Evolutionary conservation across 2,329 filamentous ascomycete species (phyloP).

Genomic region (Colletotrichum echinochloae): DNA sequence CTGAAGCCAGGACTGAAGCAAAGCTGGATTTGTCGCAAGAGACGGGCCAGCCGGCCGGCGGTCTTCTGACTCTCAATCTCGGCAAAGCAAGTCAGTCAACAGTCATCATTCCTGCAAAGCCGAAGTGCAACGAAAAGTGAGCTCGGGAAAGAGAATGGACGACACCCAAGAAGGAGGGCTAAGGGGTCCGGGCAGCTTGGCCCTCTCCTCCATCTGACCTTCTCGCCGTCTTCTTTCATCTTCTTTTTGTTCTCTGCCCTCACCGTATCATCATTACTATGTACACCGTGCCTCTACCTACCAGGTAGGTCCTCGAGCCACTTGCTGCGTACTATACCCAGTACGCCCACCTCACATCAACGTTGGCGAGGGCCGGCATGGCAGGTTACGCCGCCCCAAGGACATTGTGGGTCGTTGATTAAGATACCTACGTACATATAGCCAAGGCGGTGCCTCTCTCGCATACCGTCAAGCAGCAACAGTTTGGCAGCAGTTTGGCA

Average conservation of each 20-base stretch:
- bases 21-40: constrained; percentile 26
- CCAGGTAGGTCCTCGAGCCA: too few relatives aligned
- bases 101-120: not conserved
- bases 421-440: not conserved
- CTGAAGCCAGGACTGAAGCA: not conserved
- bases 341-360: not conserved
- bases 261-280: not conserved
- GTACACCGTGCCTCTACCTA: not conserved
- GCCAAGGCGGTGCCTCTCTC: not conserved
- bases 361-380: not conserved
- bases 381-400: not conserved
- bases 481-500: not conserved
- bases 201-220: not conserved
- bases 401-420: not conserved
- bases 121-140: not conserved
- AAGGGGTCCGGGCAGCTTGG: not conserved
- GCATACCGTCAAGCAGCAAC: not conserved
- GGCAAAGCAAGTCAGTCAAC: not conserved
- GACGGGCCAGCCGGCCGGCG: not conserved
- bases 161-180: not conserved
- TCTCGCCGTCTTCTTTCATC: not conserved
- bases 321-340: too few relatives aligned
- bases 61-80: not conserved
- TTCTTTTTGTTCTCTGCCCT: not conserved
- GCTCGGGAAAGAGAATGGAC: constrained; percentile 4